Conservation (phyloP, 192 early-diverging fungal species). For the Anaeromyces robustus region DNA sequence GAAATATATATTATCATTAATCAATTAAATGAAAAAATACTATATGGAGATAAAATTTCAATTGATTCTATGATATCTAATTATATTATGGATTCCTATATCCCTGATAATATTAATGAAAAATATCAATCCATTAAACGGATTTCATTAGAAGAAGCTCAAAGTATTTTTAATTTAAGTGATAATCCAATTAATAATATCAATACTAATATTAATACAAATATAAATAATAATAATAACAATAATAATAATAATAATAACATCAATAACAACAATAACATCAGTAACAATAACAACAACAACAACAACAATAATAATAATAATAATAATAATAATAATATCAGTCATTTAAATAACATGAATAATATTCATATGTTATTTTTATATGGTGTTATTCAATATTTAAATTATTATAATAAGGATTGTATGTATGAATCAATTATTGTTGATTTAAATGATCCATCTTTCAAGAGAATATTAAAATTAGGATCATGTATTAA, state of each 20-base stretch:
- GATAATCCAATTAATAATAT: too few species aligned
- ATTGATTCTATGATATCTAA: background rate
- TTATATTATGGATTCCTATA: background rate
- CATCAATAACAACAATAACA: too few species aligned
- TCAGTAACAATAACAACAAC: too few species aligned
- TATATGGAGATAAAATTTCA: background rate
- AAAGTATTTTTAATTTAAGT: too few species aligned
- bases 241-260: too few species aligned
- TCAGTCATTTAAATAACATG: too few species aligned
- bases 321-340: too few species aligned
- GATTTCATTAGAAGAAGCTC: background rate
- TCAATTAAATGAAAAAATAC: background rate
- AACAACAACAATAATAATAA: too few species aligned
- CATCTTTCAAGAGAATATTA: background rate
- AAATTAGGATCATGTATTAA: background rate
- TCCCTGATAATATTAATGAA: background rate
- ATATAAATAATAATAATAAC: too few species aligned
- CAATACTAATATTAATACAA: too few species aligned
- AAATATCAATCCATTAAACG: background rate
- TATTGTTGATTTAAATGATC: background rate
- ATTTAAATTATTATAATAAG: background rate
- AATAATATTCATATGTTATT: background rate
- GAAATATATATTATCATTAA: background rate
- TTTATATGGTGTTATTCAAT: background rate
- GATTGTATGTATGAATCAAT: background rate